phyloP scores from a whole-genome alignment of 768 basidiomycete genomes.

The Calocybe gangraenosa region DNA sequence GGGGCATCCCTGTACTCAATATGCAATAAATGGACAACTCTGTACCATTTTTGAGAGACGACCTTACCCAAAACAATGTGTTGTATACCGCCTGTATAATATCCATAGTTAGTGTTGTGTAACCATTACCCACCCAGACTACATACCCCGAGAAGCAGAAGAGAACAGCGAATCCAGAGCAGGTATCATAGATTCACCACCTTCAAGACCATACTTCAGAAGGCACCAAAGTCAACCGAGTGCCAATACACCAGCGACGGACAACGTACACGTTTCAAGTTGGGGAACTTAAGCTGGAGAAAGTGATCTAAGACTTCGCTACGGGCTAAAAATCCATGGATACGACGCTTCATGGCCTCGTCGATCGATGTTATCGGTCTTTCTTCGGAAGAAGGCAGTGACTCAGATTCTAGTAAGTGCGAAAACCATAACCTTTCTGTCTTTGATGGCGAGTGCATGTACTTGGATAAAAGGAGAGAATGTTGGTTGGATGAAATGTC shows the following conservation, averaged over 20 bases:
- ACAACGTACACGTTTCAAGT: conserved; percentile 60
- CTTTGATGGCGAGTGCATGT: conserved; percentile 85
- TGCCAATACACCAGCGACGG: not conserved
- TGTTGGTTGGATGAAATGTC: not conserved
- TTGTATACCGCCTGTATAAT: conserved; percentile 49
- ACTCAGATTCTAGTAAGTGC: conserved; percentile 70
- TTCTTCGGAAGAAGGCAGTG: conserved; percentile 30
- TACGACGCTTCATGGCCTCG: conserved; percentile 45
- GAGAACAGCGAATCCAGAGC: conserved; percentile 77
- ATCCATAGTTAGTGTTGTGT: not conserved
- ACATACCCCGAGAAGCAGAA: conserved; percentile 53
- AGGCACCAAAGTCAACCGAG: too few species aligned
- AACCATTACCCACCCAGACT: not conserved
- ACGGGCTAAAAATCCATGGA: conserved; percentile 62
- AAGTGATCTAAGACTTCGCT: conserved; percentile 86
- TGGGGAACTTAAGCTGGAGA: conserved; percentile 84
- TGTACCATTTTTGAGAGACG: not conserved
- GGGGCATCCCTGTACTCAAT: conserved; percentile 62
- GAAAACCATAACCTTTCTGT: conserved; percentile 89
- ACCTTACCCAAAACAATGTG: conserved; percentile 58
- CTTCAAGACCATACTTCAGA: conserved; percentile 81
- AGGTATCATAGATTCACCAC: conserved; percentile 91
- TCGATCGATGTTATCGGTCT: conserved; percentile 25
- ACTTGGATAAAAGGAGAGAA: conserved; percentile 28
- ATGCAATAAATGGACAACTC: not conserved